Base-by-base conservation (phyloP, 768 basidiomycete genomes). In the Auricularia heimuer region DNA sequence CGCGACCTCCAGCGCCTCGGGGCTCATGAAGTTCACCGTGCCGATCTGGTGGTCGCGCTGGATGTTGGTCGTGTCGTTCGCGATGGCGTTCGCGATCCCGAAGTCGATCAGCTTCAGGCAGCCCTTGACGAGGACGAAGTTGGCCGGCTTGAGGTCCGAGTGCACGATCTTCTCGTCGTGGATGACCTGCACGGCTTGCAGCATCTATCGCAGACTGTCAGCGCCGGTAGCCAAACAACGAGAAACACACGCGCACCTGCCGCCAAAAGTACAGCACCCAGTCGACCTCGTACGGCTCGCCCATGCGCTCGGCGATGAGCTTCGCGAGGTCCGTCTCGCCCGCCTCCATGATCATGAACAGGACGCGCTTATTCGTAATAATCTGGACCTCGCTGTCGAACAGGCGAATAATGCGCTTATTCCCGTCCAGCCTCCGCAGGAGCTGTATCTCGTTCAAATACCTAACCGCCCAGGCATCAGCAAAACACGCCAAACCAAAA, bases 91-190 rank as follows among this genome's bases (percentile, higher is more conserved):
- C 14, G 96, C 95, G 71, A 99, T 99, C n/a, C 96, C 96, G 72
- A 99, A 99, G 74, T 99, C 96, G 69, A 99, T 99, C 67, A 99
- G 79, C 81, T 99, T 99, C 65, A 99, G 80, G 69, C 93, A 89
- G 4, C 96, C 96, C 65, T 89, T 87, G 64, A 98, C 96, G 36
- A 99, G 81, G 24, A 99, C 95, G 69, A 99, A 99, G 75, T 99
- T 99, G 3, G 97, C 96, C 4, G 96, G 96, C 74, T 99, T 99
- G 64, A 98, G 81, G 75, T 99, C 96, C 21, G 95, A 96, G 76
- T 99, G 96, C 2, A 99, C 96, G 67, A 99, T 97, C 76, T 96
- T 96, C 77, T 97, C 94, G 68, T 96, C 92, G 71, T 99, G 96
- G 63, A 98, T 96, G 64, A 98, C 89, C 65, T 97, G 91, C n/a